These are phyloP conservation scores for Penicillium arizonense DNA, from an alignment of 495 filamentous ascomycete species.

Conservation along the genomic window DNA sequence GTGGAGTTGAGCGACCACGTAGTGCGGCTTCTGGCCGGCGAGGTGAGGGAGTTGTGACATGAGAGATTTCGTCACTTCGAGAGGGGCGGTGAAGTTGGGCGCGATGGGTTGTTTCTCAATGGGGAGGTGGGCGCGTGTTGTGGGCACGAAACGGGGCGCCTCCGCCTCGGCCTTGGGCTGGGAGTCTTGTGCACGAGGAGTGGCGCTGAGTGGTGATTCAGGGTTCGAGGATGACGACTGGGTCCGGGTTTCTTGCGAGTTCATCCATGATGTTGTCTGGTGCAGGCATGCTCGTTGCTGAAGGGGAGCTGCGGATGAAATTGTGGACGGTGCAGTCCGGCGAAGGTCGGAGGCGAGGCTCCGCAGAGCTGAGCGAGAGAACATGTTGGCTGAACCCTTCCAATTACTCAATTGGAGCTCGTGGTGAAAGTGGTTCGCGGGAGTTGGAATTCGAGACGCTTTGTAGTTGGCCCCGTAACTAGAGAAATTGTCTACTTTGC, in stretches of 20 bases:
- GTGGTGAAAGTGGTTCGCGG: conserved; percentile 14
- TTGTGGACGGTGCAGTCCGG: conserved; percentile 27
- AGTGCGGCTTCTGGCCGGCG: conserved; percentile 74
- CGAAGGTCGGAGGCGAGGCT: conserved; percentile 35
- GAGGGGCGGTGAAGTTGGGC: conserved; percentile 35
- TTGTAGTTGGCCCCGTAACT: conserved; percentile 16
- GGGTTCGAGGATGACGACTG: conserved; percentile 24
- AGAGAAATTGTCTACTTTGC: conserved; percentile 35
- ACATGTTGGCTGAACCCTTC: conserved; percentile 29
- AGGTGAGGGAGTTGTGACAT: conserved; percentile 73
- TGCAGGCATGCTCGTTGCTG: conserved; percentile 31
- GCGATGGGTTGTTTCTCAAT: conserved; percentile 33
- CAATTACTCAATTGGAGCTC: conserved; percentile 6
- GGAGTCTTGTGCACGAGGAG: conserved; percentile 24
- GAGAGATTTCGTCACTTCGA: conserved; percentile 55
- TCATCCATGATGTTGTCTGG: conserved; percentile 20
- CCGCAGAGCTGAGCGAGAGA: conserved; percentile 41
- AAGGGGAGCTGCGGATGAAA: conserved; percentile 39
- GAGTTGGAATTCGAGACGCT: conserved; percentile 9
- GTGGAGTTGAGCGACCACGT: conserved; percentile 85
- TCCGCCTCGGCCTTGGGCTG: conserved; percentile 10
- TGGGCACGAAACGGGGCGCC: conserved; percentile 1
- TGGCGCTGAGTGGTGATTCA: conserved; percentile 31
- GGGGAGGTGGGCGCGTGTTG: conserved; percentile 25
- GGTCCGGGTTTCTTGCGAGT: conserved; percentile 18